A percentile compares a stretch with the other conserved stretches of the same genome.
Conservation (phyloP, 2,329 filamentous ascomycete species). For the Hirsutella thompsonii region DNA sequence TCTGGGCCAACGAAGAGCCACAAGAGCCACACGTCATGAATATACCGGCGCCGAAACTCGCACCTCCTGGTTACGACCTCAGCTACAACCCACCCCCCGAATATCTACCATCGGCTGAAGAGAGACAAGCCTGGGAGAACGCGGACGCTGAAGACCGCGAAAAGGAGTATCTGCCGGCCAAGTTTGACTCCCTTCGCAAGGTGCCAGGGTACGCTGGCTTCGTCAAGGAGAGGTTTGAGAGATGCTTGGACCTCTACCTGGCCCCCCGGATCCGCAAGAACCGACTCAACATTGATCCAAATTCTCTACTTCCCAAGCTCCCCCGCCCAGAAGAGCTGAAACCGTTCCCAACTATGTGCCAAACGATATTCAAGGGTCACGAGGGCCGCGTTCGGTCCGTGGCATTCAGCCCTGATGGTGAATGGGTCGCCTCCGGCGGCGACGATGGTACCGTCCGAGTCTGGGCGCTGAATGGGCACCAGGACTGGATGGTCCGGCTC, state of each 20-base stretch:
- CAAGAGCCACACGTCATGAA: slow-evolving; percentile 83
- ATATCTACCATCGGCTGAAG: slow-evolving; percentile 77
- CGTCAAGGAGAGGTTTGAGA: slow-evolving; percentile 91
- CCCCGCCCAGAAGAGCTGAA: slow-evolving; percentile 87
- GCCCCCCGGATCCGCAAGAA: slow-evolving; percentile 86
- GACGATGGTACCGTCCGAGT: slow-evolving; percentile 88
- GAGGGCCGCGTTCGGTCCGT: slow-evolving; percentile 77
- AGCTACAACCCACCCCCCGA: slow-evolving; percentile 94
- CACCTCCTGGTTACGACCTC: slow-evolving; percentile 87
- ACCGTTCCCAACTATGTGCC: slow-evolving; percentile 85
- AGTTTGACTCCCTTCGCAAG: slow-evolving; percentile 73
- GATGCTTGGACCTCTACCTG: slow-evolving; percentile 89
- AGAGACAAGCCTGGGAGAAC: slow-evolving; percentile 75
- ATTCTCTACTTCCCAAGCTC: slow-evolving; percentile 81
- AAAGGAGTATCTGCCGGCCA: slow-evolving; percentile 73
- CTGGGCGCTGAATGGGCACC: slow-evolving; percentile 82
- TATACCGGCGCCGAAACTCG: slow-evolving; percentile 83
- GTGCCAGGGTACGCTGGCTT: slow-evolving; percentile 85
- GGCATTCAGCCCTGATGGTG: slow-evolving; percentile 71
- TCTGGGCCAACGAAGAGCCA: slow-evolving; percentile 88
- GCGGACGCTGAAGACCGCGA: slow-evolving; percentile 83
- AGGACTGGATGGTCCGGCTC: slow-evolving; percentile 74
- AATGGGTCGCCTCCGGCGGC: slow-evolving; percentile 81
- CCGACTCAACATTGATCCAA: slow-evolving; percentile 92
- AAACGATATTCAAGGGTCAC: slow-evolving; percentile 79